These are phyloP conservation scores for Lecanoromycetidae sp. DNA, from an alignment of 2,329 filamentous ascomycete species.

Conservation along the genomic window DNA sequence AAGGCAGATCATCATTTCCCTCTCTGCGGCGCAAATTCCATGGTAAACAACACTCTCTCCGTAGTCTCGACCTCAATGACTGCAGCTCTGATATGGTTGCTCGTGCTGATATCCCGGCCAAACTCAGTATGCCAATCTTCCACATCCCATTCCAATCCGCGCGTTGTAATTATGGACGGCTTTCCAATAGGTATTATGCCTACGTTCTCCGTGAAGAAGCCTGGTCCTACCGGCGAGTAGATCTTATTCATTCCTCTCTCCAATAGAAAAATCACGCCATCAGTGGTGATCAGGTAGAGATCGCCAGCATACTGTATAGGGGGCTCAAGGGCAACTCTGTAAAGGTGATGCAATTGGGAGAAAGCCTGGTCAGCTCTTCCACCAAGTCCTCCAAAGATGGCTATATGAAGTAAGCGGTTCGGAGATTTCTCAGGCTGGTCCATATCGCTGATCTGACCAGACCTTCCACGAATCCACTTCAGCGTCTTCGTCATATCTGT, in stretches of 20 bases:
- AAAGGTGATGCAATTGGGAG: slow-evolving; percentile 78
- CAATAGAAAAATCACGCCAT: slow-evolving; percentile 74
- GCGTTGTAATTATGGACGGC: slow-evolving; percentile 64
- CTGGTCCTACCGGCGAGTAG: slow-evolving; percentile 40
- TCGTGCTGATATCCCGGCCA: slow-evolving; percentile 63
- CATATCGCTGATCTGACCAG: background rate
- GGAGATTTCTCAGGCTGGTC: slow-evolving; percentile 17
- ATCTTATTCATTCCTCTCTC: slow-evolving; percentile 56
- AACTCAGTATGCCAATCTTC: slow-evolving; percentile 65
- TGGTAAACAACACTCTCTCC: slow-evolving; percentile 59
- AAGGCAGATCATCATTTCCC: background rate
- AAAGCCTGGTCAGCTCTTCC: slow-evolving; percentile 89
- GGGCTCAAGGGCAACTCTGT: slow-evolving; percentile 34
- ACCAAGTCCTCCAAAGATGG: slow-evolving; percentile 72
- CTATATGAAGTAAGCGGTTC: slow-evolving; percentile 44
- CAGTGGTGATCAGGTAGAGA: slow-evolving; percentile 69
- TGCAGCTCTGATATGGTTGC: slow-evolving; percentile 59
- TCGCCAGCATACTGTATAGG: slow-evolving; percentile 28
- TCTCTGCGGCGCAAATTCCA: slow-evolving; percentile 37
- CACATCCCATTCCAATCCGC: slow-evolving; percentile 86
- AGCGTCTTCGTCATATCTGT: slow-evolving; percentile 87
- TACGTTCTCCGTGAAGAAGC: slow-evolving; percentile 58
- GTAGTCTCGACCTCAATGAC: slow-evolving; percentile 50
- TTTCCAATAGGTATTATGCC: slow-evolving; percentile 77
- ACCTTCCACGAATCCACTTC: slow-evolving; percentile 29